phyloP scores from a whole-genome alignment of 805 yeast species.

The Yarrowia sp. region DNA sequence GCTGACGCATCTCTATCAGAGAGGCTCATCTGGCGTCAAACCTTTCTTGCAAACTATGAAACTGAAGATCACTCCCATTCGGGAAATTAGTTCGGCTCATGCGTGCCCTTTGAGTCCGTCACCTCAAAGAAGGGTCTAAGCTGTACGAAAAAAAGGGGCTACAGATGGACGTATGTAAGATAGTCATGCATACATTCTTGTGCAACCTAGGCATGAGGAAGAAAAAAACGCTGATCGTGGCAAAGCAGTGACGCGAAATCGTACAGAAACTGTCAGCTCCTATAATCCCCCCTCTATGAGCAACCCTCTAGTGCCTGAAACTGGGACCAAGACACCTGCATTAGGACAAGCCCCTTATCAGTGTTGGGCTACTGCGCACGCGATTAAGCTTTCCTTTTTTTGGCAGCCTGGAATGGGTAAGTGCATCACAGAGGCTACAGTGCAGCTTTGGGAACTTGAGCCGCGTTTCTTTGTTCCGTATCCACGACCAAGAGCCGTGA shows the following conservation, averaged over 20 bases:
- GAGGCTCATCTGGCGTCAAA: not conserved
- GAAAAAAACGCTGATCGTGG: not conserved
- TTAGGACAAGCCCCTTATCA: slow-evolving; percentile 28
- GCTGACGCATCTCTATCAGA: slow-evolving; percentile 29
- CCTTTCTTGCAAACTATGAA: slow-evolving; percentile 20
- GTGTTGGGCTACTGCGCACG: slow-evolving; percentile 10
- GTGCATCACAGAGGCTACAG: slow-evolving; percentile 16
- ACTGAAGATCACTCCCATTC: slow-evolving; percentile 11
- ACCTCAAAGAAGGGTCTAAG: not conserved
- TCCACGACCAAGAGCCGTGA: not conserved
- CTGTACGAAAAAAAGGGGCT: slow-evolving; percentile 21
- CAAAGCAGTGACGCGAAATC: no score
- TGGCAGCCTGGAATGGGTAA: slow-evolving; percentile 27
- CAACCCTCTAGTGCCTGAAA: slow-evolving; percentile 6
- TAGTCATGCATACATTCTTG: slow-evolving; percentile 28
- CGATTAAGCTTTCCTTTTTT: slow-evolving; percentile 12
- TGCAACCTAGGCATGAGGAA: not conserved
- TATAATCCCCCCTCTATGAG: no score
- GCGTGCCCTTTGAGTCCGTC: not conserved
- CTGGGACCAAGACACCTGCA: slow-evolving; percentile 13
- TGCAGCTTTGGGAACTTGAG: slow-evolving; percentile 6
- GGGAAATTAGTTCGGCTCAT: slow-evolving; percentile 21
- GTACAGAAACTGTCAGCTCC: no score
- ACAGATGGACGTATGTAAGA: slow-evolving; percentile 4
- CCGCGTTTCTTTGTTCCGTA: slow-evolving; percentile 17